A percentile compares a stretch with the other conserved stretches of the same genome.
phyloP scores from a whole-genome alignment of 306 rosid species.

The Gastrolobium bilobum region DNA sequence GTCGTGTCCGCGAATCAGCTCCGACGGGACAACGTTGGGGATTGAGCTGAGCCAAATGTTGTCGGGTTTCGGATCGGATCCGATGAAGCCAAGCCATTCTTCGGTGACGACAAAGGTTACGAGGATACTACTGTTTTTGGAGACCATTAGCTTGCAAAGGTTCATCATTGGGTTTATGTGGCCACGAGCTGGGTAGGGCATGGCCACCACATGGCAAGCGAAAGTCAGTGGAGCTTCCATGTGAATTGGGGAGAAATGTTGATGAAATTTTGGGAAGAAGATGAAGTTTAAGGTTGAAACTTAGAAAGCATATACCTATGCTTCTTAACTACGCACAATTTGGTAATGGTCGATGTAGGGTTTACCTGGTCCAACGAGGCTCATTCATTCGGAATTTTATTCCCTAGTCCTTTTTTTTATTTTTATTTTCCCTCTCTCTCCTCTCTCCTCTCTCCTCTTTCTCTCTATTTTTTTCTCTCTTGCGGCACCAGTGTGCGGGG shows the following conservation, averaged over 20 bases:
- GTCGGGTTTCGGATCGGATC: slow-evolving; percentile 42
- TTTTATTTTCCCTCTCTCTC: too few relatives aligned
- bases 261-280: not conserved
- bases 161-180: slow-evolving; percentile 63
- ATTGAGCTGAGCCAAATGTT: slow-evolving; percentile 37
- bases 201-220: slow-evolving; percentile 52
- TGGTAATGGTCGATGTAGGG: too few relatives aligned
- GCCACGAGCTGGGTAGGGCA: slow-evolving; percentile 60
- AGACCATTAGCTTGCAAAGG: slow-evolving; percentile 49
- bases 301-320: too few relatives aligned
- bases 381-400: too few relatives aligned
- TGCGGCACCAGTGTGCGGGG: too few relatives aligned
- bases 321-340: too few relatives aligned
- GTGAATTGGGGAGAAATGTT: not conserved
- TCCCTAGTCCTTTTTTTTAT: too few relatives aligned
- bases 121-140: slow-evolving; percentile 28
- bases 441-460: too few relatives aligned
- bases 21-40: slow-evolving; percentile 59
- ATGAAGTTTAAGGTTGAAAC: not conserved
- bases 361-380: too few relatives aligned
- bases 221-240: slow-evolving; percentile 31
- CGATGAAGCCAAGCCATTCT: slow-evolving; percentile 61
- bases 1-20: slow-evolving; percentile 43
- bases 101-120: slow-evolving; percentile 58
- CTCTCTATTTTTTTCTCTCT: too few relatives aligned